phyloP scores from a whole-genome alignment of 768 basidiomycete species.

The Chalciporus sphaerocephalus region DNA sequence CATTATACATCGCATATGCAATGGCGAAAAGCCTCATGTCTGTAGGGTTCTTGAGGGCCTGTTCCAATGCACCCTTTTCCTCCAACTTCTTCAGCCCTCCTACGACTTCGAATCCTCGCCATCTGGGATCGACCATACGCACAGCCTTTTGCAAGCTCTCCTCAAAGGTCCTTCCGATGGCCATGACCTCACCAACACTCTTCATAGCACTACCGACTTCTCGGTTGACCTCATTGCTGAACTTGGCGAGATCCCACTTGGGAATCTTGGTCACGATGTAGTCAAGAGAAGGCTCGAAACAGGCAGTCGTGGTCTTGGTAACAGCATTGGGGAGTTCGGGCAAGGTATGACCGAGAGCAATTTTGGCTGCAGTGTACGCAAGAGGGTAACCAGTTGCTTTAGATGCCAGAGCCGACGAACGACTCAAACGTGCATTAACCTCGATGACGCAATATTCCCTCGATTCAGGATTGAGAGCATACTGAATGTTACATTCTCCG shows the following conservation, averaged over 20 bases:
- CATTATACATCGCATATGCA: constrained; percentile 96
- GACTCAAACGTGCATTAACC: constrained; percentile 90
- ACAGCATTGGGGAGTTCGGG: constrained; percentile 98
- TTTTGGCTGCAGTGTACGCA: constrained; percentile 98
- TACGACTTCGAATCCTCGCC: constrained; percentile 96
- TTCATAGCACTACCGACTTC: constrained; percentile 98
- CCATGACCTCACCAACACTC: constrained; percentile 99
- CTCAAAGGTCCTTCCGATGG: constrained; percentile 98
- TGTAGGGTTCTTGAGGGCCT: constrained; percentile 75
- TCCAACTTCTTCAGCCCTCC: constrained; percentile 84
- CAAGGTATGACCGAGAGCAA: constrained; percentile 94
- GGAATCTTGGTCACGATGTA: constrained; percentile 99
- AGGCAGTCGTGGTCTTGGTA: constrained; percentile 98
- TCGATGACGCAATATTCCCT: constrained; percentile 98
- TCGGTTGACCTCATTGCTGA: constrained; percentile 88
- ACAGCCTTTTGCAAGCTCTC: constrained; percentile 98
- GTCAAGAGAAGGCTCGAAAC: constrained; percentile 97
- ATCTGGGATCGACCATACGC: constrained; percentile 94
- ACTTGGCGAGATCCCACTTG: constrained; percentile 99
- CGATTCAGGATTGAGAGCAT: constrained; percentile 89
- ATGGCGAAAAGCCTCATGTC: constrained; percentile 96
- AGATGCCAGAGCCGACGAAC: constrained; percentile 92
- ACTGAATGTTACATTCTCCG: constrained; percentile 97
- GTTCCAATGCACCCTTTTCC: constrained; percentile 58
- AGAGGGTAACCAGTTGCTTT: constrained; percentile 99